Base-by-base conservation (phyloP, 371 early-diverging fungal genomes). In the Ordospora colligata region DNA sequence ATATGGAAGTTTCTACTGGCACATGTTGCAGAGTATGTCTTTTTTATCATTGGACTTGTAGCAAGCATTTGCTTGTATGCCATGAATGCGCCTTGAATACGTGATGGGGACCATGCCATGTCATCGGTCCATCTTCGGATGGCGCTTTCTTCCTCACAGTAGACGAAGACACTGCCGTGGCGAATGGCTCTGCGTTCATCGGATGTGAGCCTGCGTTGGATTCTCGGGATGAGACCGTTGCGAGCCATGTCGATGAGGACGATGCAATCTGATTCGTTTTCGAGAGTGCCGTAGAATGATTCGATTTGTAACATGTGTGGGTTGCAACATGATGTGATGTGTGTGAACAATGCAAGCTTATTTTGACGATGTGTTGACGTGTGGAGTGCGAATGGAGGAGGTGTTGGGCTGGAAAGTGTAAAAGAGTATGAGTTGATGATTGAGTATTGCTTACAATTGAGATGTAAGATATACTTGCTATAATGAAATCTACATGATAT, bases 181-280 rank as follows among this genome's bases (percentile, higher is more conserved):
- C 67, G 44, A 14, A 74, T 66, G 37, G 25, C 3, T 21, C 62
- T 51, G n/a, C 67, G 47, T 22, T 74, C 74, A 7, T 45, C 52
- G 21, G 65, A 51, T 2, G 22, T 66, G 22, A 74, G 53, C 1
- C 74, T 40, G 2, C 66, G 25, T 44, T 67, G 50, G 10, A 74
- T 14, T 47, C 68, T 74, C 1, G 51, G 47, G 2, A 74, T 51
- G 12, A 43, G 42, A 32, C 45, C 45, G 17, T 46, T 11, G 42
- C 53, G 52, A 6, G 66, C 67, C 70, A 80, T 46, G 54, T 75
- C 71, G 40, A 80, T 80, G 32, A 80, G 58, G 14, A 75, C 65
- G 21, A 67, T 32, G 65, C 75, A 73, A 27, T 80, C 80, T 53
- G 73, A 73, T 27, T 80, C 80, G 37, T 44, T 69, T 21, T 67